These are phyloP conservation scores for Nitzschia inconspicua DNA, from an alignment of 108 stramenopile genomes.

Conservation along the genomic window DNA sequence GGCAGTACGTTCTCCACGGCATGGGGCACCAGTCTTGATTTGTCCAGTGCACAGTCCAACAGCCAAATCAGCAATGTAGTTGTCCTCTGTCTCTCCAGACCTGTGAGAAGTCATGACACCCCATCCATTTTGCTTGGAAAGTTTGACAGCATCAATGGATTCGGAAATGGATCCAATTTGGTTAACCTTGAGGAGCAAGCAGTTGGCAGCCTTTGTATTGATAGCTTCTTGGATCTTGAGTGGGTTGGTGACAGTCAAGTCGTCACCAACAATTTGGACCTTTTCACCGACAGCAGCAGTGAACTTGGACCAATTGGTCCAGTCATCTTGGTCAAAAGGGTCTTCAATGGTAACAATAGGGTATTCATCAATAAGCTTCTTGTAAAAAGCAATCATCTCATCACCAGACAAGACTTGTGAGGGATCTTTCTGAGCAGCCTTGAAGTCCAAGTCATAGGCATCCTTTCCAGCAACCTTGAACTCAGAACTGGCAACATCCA, in stretches of 20 bases:
- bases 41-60: constrained; percentile 99
- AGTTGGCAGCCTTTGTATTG: constrained; percentile 91
- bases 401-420: constrained; percentile 84
- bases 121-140: constrained; percentile 98
- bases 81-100: constrained; percentile 98
- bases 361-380: constrained; percentile 85
- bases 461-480: constrained; percentile 94
- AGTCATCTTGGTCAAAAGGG: constrained; percentile 99
- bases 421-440: constrained; percentile 83
- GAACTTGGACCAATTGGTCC: constrained; percentile 96
- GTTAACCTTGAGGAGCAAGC: constrained; percentile 99
- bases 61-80: constrained; percentile 99
- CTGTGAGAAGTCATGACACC: constrained; percentile 99
- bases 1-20: constrained; percentile 97
- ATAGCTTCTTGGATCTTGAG: constrained; percentile 92
- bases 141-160: constrained; percentile 97
- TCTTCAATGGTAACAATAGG: constrained; percentile 99
- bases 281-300: constrained; percentile 78
- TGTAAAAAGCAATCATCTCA: constrained; percentile 95
- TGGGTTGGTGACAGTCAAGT: constrained; percentile 99
- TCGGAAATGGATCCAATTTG: constrained; percentile 99
- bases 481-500: constrained; percentile 98
- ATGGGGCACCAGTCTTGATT: constrained; percentile 99
- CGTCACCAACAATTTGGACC: constrained; percentile 99
- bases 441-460: constrained; percentile 98